These are phyloP conservation scores for Scheffersomyces illinoinensis DNA, from an alignment of 1,139 yeast species.

Conservation along the genomic window DNA sequence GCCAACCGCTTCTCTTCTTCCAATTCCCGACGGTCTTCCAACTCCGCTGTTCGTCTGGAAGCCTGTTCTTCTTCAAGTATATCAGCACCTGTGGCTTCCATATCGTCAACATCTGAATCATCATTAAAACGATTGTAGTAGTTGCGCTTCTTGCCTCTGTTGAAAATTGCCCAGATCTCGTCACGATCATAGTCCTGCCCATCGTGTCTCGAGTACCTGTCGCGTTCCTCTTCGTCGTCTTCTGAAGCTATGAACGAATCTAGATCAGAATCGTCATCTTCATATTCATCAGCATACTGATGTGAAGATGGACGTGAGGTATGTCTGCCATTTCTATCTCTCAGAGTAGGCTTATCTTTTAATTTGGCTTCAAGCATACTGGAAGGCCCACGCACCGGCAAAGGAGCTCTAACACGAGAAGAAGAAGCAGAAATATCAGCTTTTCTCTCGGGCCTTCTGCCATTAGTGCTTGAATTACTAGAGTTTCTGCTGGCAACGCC, in stretches of 20 bases:
- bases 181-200: conserved; percentile 64
- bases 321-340: neutral
- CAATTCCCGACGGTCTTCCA: conserved; percentile 67
- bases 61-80: conserved; percentile 76
- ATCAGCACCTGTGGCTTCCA: conserved; percentile 95
- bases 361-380: conserved; percentile 28
- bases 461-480: neutral
- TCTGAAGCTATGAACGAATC: conserved; percentile 60
- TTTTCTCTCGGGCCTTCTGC: neutral
- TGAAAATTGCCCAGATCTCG: conserved; percentile 88
- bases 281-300: conserved; percentile 12
- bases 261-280: conserved; percentile 36
- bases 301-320: neutral
- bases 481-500: neutral
- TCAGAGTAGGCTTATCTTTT: conserved; percentile 12
- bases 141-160: conserved; percentile 56
- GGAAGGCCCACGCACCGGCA: conserved; percentile 28
- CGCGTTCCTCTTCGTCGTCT: conserved; percentile 42
- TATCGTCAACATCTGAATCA: conserved; percentile 62
- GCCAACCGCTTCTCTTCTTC: conserved; percentile 47
- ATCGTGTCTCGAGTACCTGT: conserved; percentile 7
- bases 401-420: conserved; percentile 16
- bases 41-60: conserved; percentile 58
- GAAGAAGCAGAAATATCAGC: neutral
- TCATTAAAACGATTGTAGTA: conserved; percentile 49